Evolutionary conservation across 345 rosid species (phyloP).

Genomic region (Eutrema yunnanense): DNA sequence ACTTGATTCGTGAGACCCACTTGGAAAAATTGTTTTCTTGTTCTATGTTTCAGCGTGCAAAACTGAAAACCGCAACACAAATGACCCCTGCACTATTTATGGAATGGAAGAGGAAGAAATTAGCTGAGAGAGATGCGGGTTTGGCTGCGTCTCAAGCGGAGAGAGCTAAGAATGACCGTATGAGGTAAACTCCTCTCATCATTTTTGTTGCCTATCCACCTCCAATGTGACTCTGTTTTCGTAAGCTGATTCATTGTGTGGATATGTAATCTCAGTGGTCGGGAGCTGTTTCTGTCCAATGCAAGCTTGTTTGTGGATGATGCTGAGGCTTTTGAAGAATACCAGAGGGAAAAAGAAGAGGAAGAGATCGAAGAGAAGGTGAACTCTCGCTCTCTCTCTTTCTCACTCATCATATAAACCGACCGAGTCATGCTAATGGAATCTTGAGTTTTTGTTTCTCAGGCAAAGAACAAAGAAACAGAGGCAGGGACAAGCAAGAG

Average conservation of each 20-base stretch:
- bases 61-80: conserved; percentile 60
- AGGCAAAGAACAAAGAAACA: conserved; percentile 29
- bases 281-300: conserved; percentile 86
- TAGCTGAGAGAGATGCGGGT: conserved; percentile 73
- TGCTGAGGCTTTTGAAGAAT: conserved; percentile 82
- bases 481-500: conserved; percentile 34
- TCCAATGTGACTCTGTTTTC: conserved; percentile 1
- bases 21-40: not conserved
- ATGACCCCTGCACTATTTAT: conserved; percentile 83
- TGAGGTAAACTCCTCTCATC: conserved; percentile 48
- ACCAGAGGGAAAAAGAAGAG: conserved; percentile 69
- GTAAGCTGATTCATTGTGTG: conserved; percentile 12
- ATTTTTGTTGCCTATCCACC: not conserved
- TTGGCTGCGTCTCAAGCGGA: conserved; percentile 82
- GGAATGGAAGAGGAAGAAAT: conserved; percentile 90
- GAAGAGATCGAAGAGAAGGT: conserved; percentile 48
- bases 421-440: conserved; percentile 12
- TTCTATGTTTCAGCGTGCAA: conserved; percentile 56
- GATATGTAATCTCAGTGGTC: conserved; percentile 57
- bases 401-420: not conserved
- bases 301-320: conserved; percentile 96
- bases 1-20: not conserved
- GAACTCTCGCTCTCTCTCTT: not conserved
- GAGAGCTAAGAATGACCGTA: conserved; percentile 97
- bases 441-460: not conserved